phyloP scores from a whole-genome alignment of 78 protist genomes.

The Diacronema lutheri region DNA sequence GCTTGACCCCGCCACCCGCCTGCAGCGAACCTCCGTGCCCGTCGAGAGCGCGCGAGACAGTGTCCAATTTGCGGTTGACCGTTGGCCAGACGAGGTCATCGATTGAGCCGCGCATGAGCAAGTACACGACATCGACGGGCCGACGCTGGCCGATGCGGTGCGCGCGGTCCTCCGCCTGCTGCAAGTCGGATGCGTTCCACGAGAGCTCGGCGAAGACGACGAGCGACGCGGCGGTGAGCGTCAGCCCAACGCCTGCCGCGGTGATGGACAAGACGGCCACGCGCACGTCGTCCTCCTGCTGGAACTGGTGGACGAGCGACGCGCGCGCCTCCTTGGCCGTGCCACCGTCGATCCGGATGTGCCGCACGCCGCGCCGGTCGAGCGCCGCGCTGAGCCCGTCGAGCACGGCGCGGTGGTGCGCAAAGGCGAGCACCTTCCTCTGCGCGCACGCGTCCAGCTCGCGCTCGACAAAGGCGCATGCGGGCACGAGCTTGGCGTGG shows the following conservation, averaged over 20 bases:
- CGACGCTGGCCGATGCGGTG: slow-evolving; percentile 69
- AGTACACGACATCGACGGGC: slow-evolving; percentile 28
- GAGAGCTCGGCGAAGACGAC: slow-evolving; percentile 82
- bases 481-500: neutral
- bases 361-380: neutral
- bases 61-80: no score
- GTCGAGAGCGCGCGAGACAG: no score
- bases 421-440: slow-evolving; percentile 56
- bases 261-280: slow-evolving; percentile 79
- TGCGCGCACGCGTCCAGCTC: no score
- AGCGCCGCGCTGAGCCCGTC: neutral
- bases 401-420: slow-evolving; percentile 45
- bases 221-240: slow-evolving; percentile 72
- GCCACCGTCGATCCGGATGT: slow-evolving; percentile 79
- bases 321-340: slow-evolving; percentile 58
- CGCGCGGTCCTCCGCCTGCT: slow-evolving; percentile 62
- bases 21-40: no score
- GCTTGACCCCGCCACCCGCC: no score
- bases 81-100: no score
- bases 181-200: slow-evolving; percentile 59
- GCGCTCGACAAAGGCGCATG: no score
- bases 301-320: slow-evolving; percentile 61
- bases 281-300: slow-evolving; percentile 30
- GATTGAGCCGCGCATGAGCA: neutral
- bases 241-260: slow-evolving; percentile 81